These are phyloP conservation scores for Schwanniomyces vanrijiae DNA, from an alignment of 805 yeast genomes.

Conservation along the genomic window DNA sequence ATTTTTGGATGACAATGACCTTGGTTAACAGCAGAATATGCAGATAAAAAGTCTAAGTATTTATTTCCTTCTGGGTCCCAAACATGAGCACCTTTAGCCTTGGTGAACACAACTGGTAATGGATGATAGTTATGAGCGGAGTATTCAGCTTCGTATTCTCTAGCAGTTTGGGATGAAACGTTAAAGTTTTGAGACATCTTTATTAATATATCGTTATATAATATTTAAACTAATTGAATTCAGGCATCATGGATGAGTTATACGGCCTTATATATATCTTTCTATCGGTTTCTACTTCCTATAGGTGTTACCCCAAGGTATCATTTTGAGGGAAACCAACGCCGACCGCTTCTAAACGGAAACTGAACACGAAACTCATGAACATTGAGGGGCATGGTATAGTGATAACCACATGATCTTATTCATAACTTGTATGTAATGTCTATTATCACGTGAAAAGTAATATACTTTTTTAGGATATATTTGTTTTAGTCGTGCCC, in stretches of 20 bases:
- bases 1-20: slow-evolving; percentile 98
- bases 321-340: not conserved
- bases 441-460: not conserved
- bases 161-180: slow-evolving; percentile 65
- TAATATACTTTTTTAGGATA: not conserved
- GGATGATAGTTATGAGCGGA: slow-evolving; percentile 98
- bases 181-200: slow-evolving; percentile 37
- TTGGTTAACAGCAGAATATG: slow-evolving; percentile 96
- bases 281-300: slow-evolving; percentile 16
- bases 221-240: not conserved
- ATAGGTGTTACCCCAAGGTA: slow-evolving; percentile 10
- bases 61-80: slow-evolving; percentile 98
- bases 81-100: slow-evolving; percentile 86
- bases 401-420: not conserved
- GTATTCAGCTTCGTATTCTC: slow-evolving; percentile 68
- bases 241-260: not conserved
- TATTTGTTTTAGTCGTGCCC: not conserved
- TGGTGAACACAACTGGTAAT: slow-evolving; percentile 87
- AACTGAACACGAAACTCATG: not conserved
- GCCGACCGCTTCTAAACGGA: slow-evolving; percentile 1
- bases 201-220: not conserved
- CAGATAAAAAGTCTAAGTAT: slow-evolving; percentile 88
- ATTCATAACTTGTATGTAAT: not conserved
- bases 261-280: slow-evolving; percentile 3
- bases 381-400: not conserved